These are phyloP conservation scores for Metschnikowia gelsemii DNA, from an alignment of 805 yeast genomes.

Conservation along the genomic window DNA sequence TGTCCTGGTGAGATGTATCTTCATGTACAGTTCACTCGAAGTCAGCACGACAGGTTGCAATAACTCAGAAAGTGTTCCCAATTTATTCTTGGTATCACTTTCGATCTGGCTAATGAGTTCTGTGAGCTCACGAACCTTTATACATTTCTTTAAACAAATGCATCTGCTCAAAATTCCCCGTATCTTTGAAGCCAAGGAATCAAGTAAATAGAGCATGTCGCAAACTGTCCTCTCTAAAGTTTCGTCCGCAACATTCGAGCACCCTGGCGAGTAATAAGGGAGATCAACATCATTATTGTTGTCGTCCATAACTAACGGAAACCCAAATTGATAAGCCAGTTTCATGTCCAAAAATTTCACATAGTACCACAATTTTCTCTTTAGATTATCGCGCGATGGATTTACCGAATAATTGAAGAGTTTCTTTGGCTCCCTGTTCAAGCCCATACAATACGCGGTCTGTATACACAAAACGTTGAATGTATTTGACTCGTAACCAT, in stretches of 20 bases:
- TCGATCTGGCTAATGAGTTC: constrained; percentile 12
- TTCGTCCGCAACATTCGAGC: constrained; percentile 33
- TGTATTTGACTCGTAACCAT: constrained; percentile 19
- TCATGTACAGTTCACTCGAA: constrained; percentile 5
- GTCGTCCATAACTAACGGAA: constrained; percentile 35
- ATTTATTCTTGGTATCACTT: constrained; percentile 3
- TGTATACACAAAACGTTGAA: constrained; percentile 31
- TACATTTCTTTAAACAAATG: constrained; percentile 30
- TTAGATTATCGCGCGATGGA: constrained; percentile 8
- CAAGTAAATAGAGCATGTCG: constrained; percentile 2
- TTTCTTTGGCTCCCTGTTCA: constrained; percentile 23
- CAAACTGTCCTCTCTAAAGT: constrained; percentile 37
- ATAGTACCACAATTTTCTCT: constrained; percentile 22
- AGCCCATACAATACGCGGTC: constrained; percentile 23
- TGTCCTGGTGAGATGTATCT: constrained; percentile 25
- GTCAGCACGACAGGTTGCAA: neutral
- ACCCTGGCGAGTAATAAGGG: constrained; percentile 37
- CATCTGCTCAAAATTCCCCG: constrained; percentile 4
- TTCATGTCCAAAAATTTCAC: constrained; percentile 35
- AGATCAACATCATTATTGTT: constrained; percentile 30
- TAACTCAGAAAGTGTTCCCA: constrained; percentile 10
- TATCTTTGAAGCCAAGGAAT: constrained; percentile 1
- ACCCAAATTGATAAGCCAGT: constrained; percentile 33
- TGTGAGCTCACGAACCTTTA: constrained; percentile 40
- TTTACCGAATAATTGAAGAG: constrained; percentile 1